Evolutionary conservation across 2,329 filamentous ascomycete genomes (phyloP), one percentile per base, ranked within the genome.

Genomic region (Arthrinium phaeospermum): DNA sequence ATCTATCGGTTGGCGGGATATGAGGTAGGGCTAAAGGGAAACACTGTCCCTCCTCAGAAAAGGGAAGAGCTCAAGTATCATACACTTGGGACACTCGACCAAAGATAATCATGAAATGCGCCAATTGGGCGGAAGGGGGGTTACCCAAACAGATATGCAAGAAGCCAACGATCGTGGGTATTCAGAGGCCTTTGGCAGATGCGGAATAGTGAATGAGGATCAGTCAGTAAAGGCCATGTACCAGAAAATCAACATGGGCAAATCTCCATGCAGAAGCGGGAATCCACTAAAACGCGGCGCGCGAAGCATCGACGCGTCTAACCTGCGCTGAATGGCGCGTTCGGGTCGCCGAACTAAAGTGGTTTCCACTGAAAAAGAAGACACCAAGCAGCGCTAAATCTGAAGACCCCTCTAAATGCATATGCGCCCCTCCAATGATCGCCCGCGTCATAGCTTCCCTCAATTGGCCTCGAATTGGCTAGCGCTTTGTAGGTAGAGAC

Each of bases 331-430:
- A 6, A 64, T 2, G 34, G 34, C 34, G 57, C 34, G 57, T 64
- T 41, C 34, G 57, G 57, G 57, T 64, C 57, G 57, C 57, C 57
- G 19, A 64, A 64, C 19, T 64, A 64, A 64, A 64, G 57, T 64
- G 57, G 57, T 64, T 64, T 71, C 75, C 74, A 76, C 70, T 74
- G 73, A 74, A n/a, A 14, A 41, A 22, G 8, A 30, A 34, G 51
- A 16, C 34, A 12, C 53, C 7, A 34, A 19, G 53, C 53, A n/a
- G 19, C 51, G 4, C 53, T 22, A 61, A 1, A 2, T 30, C 27
- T 3, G 16, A 53, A 30, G 14, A 30, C 57, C 57, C 57, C 57
- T 37, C 57, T 64, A 64, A 41, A 64, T 64, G 34, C 57, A 64
- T 64, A 64, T 34, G 22, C 34, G 13, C 12, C 22, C 53, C 30